Evolutionary conservation across 345 rosid species (phyloP).

Genomic region (Populus euphratica): DNA sequence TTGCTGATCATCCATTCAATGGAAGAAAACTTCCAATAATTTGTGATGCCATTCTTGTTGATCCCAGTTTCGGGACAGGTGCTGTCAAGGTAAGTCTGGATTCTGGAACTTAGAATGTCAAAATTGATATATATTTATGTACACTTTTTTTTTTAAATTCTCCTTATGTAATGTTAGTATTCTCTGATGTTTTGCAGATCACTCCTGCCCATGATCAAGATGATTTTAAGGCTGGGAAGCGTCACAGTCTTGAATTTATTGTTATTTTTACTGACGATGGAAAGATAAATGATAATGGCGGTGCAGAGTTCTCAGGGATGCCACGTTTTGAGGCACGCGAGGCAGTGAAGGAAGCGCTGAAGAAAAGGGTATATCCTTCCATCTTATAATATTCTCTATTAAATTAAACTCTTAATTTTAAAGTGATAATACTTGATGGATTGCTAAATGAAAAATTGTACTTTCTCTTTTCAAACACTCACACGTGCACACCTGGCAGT

Average conservation of each 20-base stretch:
- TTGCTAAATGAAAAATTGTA: no score
- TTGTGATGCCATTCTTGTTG: constrained; percentile 78
- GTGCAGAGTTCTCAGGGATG: constrained; percentile 76
- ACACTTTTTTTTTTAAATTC: background rate
- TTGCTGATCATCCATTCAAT: constrained; percentile 82
- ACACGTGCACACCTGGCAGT: no score
- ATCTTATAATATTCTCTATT: no score
- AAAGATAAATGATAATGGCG: constrained; percentile 64
- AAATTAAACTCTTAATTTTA: no score
- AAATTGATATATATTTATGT: background rate
- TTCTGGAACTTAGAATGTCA: constrained; percentile 7
- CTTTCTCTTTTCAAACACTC: no score
- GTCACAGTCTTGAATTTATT: constrained; percentile 72
- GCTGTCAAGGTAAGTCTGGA: constrained; percentile 69
- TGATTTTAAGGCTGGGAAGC: constrained; percentile 91
- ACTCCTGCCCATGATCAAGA: constrained; percentile 98
- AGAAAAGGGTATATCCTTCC: constrained; percentile 45
- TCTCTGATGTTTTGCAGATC: constrained; percentile 46
- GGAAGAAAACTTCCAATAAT: constrained; percentile 79
- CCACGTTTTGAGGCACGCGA: constrained; percentile 89
- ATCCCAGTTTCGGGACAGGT: constrained; percentile 90
- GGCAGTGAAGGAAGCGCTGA: constrained; percentile 66
- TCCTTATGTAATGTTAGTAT: constrained; percentile 3
- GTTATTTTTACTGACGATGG: constrained; percentile 92
- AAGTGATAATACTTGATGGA: no score